These are phyloP conservation scores for Parasitella parasitica DNA, from an alignment of 371 early-diverging fungal species.

Conservation along the genomic window DNA sequence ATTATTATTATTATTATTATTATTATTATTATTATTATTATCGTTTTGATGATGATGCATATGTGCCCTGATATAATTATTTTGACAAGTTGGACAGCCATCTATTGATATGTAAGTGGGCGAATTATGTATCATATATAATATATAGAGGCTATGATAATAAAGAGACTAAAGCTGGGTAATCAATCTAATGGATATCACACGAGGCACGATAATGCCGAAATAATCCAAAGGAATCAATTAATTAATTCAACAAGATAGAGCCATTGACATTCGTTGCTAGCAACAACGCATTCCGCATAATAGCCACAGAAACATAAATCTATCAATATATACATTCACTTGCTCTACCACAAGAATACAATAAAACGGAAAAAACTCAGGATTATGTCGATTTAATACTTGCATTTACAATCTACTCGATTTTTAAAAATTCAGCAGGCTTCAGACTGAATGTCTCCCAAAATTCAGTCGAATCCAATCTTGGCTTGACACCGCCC, in stretches of 20 bases:
- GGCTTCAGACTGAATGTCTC: slow-evolving; percentile 36
- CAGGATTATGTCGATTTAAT: too few relatives aligned
- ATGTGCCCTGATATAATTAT: too few relatives aligned
- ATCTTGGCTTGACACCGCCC: slow-evolving; percentile 30
- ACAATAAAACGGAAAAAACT: too few relatives aligned
- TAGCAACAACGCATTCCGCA: slow-evolving; percentile 73
- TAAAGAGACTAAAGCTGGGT: not conserved
- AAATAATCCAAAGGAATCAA: slow-evolving; percentile 79
- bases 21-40: too few relatives aligned
- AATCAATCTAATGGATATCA: slow-evolving; percentile 7
- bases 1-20: too few relatives aligned
- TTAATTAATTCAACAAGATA: slow-evolving; percentile 85
- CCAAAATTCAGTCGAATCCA: slow-evolving; percentile 51
- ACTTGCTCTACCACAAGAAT: not conserved
- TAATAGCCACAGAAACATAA: slow-evolving; percentile 84
- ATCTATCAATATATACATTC: slow-evolving; percentile 16
- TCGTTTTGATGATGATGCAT: too few relatives aligned
- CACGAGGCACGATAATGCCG: slow-evolving; percentile 71
- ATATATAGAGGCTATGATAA: not conserved
- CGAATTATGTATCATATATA: not conserved
- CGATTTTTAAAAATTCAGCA: slow-evolving; percentile 30
- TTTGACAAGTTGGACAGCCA: too few relatives aligned
- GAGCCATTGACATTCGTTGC: slow-evolving; percentile 88
- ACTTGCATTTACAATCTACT: not conserved
- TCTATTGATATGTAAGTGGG: not conserved